Base-by-base conservation (phyloP, 2,329 filamentous ascomycete genomes). In the Calonectria pseudoturangicola region DNA sequence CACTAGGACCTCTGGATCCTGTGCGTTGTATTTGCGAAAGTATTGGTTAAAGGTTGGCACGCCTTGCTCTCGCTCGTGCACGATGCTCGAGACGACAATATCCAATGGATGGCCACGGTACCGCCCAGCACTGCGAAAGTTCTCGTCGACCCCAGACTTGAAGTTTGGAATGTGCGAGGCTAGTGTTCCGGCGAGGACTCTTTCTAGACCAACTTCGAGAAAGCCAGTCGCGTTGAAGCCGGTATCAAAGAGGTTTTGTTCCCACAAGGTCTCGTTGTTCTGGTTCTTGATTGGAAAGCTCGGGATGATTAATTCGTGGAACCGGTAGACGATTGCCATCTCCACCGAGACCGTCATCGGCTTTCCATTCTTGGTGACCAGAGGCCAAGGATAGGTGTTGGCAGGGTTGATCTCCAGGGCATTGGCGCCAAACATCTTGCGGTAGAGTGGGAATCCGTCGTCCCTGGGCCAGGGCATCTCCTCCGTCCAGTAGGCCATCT, bases 11-110 rank as follows among this genome's bases (percentile, higher is more conserved):
- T 56, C 36, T 56, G 51, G 51, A 36, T 56, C 28, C 18, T 56
- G 30, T 13, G 6, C 3, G 51, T 56, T 56, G 30, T 56, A 56
- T 8, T 18, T 18, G 16, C 51, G 51, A 18, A 56, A 56, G 30
- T 56, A 56, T 21, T 56, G 51, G 30, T 56, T 56, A 21, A 56
- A 56, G 9, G 51, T 56, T 36, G 51, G 51, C 2, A 56, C 28
- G 51, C 51, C 51, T 15, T 56, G 51, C 51, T 56, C 51, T 56
- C 51, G 51, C 51, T 56, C 51, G 30, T 56, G 51, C 18, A 56
- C 51, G 36, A 56, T 21, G 16, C 51, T 56, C 1, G 51, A 6
- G 18, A 56, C 51, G 6, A 56, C 51, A 36, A 56, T 56, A 36
- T 56, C 51, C 16, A 56, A 56, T 56, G 51, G 51, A 36, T 8